Evolutionary conservation across 345 rosid species (phyloP).

Genomic region (Barbarea vulgaris): DNA sequence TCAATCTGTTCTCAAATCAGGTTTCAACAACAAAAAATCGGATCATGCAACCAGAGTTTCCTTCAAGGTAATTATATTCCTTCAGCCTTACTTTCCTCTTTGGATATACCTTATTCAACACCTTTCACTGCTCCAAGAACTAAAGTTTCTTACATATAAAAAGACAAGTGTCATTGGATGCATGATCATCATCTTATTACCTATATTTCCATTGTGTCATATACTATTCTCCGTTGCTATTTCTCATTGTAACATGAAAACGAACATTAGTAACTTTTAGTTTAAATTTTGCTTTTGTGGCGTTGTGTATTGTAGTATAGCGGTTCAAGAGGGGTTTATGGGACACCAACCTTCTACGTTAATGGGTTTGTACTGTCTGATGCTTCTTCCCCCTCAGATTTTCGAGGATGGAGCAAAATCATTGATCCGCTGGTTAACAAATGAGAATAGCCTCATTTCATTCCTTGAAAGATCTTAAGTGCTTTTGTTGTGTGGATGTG

Average conservation of each 20-base stretch:
- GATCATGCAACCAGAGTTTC: constrained; percentile 75
- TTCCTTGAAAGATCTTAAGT: not conserved
- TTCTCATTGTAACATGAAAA: not conserved
- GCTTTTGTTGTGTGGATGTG: too few species aligned
- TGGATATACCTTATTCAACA: not conserved
- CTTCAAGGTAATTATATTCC: constrained; percentile 68
- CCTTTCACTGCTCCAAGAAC: not conserved
- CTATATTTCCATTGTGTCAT: not conserved
- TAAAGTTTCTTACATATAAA: not conserved
- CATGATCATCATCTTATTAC: not conserved
- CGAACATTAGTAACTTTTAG: not conserved
- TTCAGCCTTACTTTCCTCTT: constrained; percentile 6
- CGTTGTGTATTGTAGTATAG: constrained; percentile 51
- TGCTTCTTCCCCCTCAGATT: constrained; percentile 45
- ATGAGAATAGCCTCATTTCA: constrained; percentile 8
- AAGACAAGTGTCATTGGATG: not conserved
- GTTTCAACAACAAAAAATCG: constrained; percentile 52
- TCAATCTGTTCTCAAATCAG: constrained; percentile 49
- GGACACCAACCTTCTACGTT: constrained; percentile 51
- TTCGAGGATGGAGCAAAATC: constrained; percentile 47
- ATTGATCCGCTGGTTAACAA: constrained; percentile 46
- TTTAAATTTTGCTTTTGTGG: constrained; percentile 1
- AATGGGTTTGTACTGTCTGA: constrained; percentile 50
- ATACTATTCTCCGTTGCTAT: not conserved
- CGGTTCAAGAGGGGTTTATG: constrained; percentile 53